These are phyloP conservation scores for Trametopsis cervina DNA, from an alignment of 768 basidiomycete genomes.

Conservation along the genomic window DNA sequence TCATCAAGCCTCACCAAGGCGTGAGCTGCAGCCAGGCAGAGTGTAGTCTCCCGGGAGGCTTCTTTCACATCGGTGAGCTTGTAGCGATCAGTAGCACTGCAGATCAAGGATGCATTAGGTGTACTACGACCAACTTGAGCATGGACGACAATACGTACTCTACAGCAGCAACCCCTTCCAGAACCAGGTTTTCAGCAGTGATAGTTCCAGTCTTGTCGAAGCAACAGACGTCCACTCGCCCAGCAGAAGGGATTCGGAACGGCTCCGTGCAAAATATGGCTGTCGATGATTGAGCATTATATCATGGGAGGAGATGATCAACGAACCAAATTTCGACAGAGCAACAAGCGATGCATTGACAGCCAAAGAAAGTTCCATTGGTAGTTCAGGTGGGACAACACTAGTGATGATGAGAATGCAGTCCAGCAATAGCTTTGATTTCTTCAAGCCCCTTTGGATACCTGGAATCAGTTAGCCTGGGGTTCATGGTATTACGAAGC, in stretches of 20 bases:
- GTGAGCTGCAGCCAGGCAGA: constrained; percentile 90
- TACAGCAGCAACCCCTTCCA: constrained; percentile 90
- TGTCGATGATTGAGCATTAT: constrained; percentile 23
- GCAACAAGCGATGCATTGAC: constrained; percentile 95
- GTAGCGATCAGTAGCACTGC: constrained; percentile 51
- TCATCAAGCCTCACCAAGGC: constrained; percentile 93
- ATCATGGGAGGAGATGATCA: not conserved
- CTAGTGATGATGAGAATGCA: constrained; percentile 96
- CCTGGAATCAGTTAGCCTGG: constrained; percentile 35
- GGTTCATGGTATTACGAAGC: not conserved
- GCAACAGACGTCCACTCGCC: constrained; percentile 95
- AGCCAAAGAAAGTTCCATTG: constrained; percentile 95
- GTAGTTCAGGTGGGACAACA: constrained; percentile 95
- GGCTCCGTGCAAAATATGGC: constrained; percentile 99
- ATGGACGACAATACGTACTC: constrained; percentile 48
- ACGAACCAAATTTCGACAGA: constrained; percentile 83
- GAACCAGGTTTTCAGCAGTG: constrained; percentile 89
- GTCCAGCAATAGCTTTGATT: constrained; percentile 90
- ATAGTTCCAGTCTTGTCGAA: constrained; percentile 99
- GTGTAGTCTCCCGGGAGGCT: constrained; percentile 67
- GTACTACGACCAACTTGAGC: not conserved
- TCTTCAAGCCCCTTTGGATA: constrained; percentile 87
- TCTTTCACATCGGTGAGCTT: constrained; percentile 77
- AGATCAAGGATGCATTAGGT: not conserved
- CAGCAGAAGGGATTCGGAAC: constrained; percentile 94